Base-by-base conservation (phyloP, 192 early-diverging fungal species). In the Dimargaris verticillata region DNA sequence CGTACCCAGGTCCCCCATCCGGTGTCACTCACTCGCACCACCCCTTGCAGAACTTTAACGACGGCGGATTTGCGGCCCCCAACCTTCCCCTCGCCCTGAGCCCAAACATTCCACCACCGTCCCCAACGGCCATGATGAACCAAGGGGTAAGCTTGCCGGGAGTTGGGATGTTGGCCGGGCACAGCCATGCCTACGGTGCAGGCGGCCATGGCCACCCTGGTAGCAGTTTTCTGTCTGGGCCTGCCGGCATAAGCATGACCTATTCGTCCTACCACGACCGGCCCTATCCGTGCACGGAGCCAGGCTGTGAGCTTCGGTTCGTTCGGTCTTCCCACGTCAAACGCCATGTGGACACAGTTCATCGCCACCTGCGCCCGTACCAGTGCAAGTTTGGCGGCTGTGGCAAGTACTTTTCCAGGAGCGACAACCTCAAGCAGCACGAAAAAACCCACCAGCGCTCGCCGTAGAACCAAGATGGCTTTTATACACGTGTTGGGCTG, bases 341-440 rank as follows among this genome's bases (percentile, higher is more conserved):
- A 13, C 60, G 60, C 15, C 60, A 61, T 45, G 60, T 61, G 14
- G 44, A 61, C 14, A 47, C 44, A 6, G 45, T 46, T 20, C 85
- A 88, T 63, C 81, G 82, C 0, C 72, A 79, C 14, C 81, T 83
- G 57, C 75, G 77, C 43, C 85, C 85, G 11, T 88, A 75, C 68
- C 64, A 64, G 13, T 88, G 85, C 64, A 64, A 63, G 0, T 61
- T 73, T 10, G 64, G 61, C 12, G 74, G 68, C 11, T 88, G 85
- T 54, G 68, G 69, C 61, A 79, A 80, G 54, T 65, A 57, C 6
- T 88, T 88, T 68, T 76, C 79, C 11, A 65, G 83, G 46, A 74
- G 71, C 12, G 85, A 87, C 64, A 80, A 85, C 53, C 66, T 88
- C 38, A 66, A 76, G 41, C 74, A 76, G 53, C 86, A 88, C 64